These are phyloP conservation scores for Kurtzmaniella quercitrusa DNA, from an alignment of 1,139 yeast species.

Conservation along the genomic window DNA sequence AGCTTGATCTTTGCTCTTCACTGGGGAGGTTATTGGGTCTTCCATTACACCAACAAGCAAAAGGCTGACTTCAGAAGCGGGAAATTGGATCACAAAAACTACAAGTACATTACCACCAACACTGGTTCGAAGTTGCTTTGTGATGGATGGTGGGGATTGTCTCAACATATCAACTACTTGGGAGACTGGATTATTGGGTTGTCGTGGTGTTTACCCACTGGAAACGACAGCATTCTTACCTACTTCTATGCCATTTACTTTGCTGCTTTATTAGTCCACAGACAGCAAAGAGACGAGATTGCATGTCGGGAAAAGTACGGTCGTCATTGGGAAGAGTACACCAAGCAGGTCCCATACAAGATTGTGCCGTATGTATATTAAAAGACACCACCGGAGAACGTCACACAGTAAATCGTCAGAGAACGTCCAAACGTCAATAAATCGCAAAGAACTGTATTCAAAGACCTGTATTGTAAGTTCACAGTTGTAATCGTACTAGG, in stretches of 20 bases:
- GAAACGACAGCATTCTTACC: conserved; percentile 74
- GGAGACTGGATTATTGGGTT: conserved; percentile 94
- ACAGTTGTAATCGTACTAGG: too few relatives aligned
- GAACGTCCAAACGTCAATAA: too few relatives aligned
- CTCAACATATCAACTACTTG: conserved; percentile 90
- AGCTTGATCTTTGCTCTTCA: conserved; percentile 42
- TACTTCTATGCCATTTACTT: conserved; percentile 85
- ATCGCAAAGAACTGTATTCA: too few relatives aligned
- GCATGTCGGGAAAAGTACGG: conserved; percentile 88
- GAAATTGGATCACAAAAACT: conserved; percentile 53
- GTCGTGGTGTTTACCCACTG: conserved; percentile 92
- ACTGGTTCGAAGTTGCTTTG: conserved; percentile 77
- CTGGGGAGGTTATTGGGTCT: conserved; percentile 68
- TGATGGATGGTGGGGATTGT: conserved; percentile 95
- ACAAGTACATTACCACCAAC: conserved; percentile 65
- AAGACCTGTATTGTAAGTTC: too few relatives aligned
- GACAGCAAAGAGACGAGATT: conserved; percentile 88
- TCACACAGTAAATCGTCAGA: too few relatives aligned
- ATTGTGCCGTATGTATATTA: conserved; percentile 85
- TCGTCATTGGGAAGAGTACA: conserved; percentile 78
- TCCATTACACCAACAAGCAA: conserved; percentile 79
- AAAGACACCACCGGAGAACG: too few relatives aligned
- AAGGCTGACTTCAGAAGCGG: conserved; percentile 83
- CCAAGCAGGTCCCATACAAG: conserved; percentile 75
- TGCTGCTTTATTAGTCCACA: conserved; percentile 73